phyloP scores from a whole-genome alignment of 345 rosid species.

The Aurinia saxatilis region DNA sequence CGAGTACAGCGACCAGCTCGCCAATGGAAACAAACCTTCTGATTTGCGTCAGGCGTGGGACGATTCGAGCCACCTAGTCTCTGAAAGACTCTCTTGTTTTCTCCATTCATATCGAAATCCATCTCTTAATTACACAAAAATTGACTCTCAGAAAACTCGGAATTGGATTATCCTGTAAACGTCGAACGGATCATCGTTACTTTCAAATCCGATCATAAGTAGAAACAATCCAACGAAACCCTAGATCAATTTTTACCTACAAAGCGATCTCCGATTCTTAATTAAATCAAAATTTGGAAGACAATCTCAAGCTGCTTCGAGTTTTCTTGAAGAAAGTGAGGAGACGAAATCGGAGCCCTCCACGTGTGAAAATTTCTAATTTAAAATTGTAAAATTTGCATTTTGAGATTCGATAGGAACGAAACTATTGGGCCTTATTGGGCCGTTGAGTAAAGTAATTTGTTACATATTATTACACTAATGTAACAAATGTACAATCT shows the following conservation, averaged over 20 bases:
- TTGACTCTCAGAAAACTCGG: too few species aligned
- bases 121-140: conserved; percentile 18
- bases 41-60: conserved; percentile 31
- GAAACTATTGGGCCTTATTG: too few species aligned
- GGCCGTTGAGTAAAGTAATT: too few species aligned
- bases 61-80: conserved; percentile 42
- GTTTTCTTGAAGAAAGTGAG: neutral
- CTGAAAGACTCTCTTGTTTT: conserved; percentile 58
- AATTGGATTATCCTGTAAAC: conserved; percentile 7
- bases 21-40: conserved; percentile 83
- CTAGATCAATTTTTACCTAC: too few species aligned
- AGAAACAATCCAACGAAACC: too few species aligned
- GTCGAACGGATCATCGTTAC: conserved; percentile 12
- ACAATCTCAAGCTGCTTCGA: conserved; percentile 2
- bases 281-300: neutral
- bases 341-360: neutral
- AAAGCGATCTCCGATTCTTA: neutral
- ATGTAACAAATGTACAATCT: neutral
- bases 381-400: too few species aligned
- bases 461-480: conserved; percentile 6
- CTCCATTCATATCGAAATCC: conserved; percentile 71
- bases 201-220: conserved; percentile 17
- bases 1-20: conserved; percentile 80
- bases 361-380: too few species aligned
- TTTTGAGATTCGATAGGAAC: too few species aligned